Base-by-base conservation (phyloP, 495 filamentous ascomycete genomes). In the Penicillium antarcticum region DNA sequence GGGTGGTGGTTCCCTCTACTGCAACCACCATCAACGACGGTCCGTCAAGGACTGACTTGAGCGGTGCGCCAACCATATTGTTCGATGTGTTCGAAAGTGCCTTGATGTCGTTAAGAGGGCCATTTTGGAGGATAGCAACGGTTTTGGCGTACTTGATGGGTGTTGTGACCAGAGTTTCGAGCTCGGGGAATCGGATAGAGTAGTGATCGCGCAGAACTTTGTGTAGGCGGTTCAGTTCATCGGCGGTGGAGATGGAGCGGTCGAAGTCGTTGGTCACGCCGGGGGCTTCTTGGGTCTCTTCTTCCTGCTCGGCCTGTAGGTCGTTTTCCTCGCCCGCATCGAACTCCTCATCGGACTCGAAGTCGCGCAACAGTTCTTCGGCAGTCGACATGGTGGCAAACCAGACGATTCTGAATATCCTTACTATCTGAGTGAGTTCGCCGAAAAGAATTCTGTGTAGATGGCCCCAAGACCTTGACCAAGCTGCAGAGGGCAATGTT, bases 141-240 rank as follows among this genome's bases (percentile, higher is more conserved):
- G 89, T 90, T 70, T 96, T 96, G 12, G 94, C 90, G 72, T 97
- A 98, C 60, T 97, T 91, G 53, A 98, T 77, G 5, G 94, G 89
- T 60, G 88, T 96, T 55, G 85, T 88, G 59, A 98, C 85, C 33
- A 98, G 81, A 14, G 88, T 91, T 70, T 97, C 94, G n/a, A 98
- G 81, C 70, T 97, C 92, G 5, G 92, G 92, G 58, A 97, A 97
- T 55, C 94, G 84, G 34, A 87, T 79, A 13, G 91, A 95, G 71
- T 97, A 98, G 70, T 97, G 90, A 59, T 98, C 94, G 57, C 92
- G 81, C 51, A 97, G 87, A 62, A 87, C 90, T 76, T 97, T 97
- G 75, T 97, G 95, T 47, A 97, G 88, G 11, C 92, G 85, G 8
- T 87, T 88, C 41, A 97, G 88, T 67, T 97, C 91, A 60, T 88